Percentiles rank a stretch among this genome's conserved stretches.
These are phyloP conservation scores for Aspergillus carbonarius DNA, from an alignment of 2,329 filamentous ascomycete genomes.

Conservation along the genomic window DNA sequence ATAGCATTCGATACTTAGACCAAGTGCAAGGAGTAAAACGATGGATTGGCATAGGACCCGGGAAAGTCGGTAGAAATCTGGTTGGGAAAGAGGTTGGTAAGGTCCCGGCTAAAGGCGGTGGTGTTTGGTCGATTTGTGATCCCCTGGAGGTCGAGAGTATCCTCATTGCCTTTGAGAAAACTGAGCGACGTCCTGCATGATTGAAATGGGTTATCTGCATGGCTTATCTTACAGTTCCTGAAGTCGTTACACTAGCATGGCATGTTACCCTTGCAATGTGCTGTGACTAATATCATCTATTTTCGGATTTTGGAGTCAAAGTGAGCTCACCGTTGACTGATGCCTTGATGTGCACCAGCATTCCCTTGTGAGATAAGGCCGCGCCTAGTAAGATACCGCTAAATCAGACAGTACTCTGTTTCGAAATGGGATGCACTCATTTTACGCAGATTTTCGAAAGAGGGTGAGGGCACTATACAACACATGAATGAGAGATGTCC, in stretches of 20 bases:
- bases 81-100: slow-evolving; percentile 92
- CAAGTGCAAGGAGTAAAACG: slow-evolving; percentile 76
- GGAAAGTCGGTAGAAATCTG: slow-evolving; percentile 88
- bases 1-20: slow-evolving; percentile 85
- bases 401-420: no score
- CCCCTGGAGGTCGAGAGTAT: slow-evolving; percentile 73
- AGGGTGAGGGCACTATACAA: background rate
- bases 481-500: background rate
- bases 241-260: background rate
- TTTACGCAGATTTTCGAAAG: no score
- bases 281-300: no score
- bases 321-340: no score
- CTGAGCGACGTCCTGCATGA: slow-evolving; percentile 40
- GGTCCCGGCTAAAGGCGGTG: slow-evolving; percentile 79
- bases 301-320: no score
- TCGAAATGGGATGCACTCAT: no score
- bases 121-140: slow-evolving; percentile 87
- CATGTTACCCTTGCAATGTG: no score
- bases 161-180: slow-evolving; percentile 64
- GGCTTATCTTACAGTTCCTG: background rate
- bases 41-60: slow-evolving; percentile 90
- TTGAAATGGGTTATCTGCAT: background rate
- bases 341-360: no score
- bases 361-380: no score
- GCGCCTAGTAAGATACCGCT: no score